Base-by-base conservation (phyloP, 2,329 filamentous ascomycete species). In the Thielaviopsis euricoi region DNA sequence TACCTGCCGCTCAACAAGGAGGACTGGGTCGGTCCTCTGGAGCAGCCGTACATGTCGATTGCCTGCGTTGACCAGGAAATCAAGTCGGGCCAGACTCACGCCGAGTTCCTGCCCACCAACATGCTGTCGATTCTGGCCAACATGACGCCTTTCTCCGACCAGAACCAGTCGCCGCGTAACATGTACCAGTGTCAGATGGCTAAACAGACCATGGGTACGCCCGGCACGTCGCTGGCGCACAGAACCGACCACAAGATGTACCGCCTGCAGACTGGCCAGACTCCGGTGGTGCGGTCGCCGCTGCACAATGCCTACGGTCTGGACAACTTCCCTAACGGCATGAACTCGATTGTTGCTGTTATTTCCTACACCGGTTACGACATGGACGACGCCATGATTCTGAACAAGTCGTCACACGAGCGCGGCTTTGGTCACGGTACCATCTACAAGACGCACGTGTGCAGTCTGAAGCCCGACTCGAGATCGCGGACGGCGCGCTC, bases 181-280 rank as follows among this genome's bases (percentile, higher is more conserved):
- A 97, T 97, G 91, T 98, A 97, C 69, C 88, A 95, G 69, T 96
- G 90, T 74, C 93, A 97, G 76, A 97, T 97, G 93, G 89, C 89
- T 74, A 98, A 98, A 70, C 93, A 98, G 74, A 90, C 91, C 0
- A 98, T 98, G 93, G 93, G 93, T 70, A 97, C 93, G 23, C 89
- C 91, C 3, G 90, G 86, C 59, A 87, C 90, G 7, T 86, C 91
- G 2, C 75, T 91, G 62, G 79, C 82, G 59, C 87, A 94, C 72
- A 83, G 93, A 67, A 95, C 90, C 53, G 93, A 98, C 73, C 97
- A 98, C 80, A 98, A 98, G 74, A 81, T 87, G 65, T 98, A 98
- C 71, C 83, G 87, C 62, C 73, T 98, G 51, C 93, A 97, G 71
- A 96, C 90, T 17, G 93, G 93, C 52, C 93, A 98, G 70, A 97